Base-by-base conservation (phyloP, 2,329 filamentous ascomycete genomes). In the Whalleya microplaca region DNA sequence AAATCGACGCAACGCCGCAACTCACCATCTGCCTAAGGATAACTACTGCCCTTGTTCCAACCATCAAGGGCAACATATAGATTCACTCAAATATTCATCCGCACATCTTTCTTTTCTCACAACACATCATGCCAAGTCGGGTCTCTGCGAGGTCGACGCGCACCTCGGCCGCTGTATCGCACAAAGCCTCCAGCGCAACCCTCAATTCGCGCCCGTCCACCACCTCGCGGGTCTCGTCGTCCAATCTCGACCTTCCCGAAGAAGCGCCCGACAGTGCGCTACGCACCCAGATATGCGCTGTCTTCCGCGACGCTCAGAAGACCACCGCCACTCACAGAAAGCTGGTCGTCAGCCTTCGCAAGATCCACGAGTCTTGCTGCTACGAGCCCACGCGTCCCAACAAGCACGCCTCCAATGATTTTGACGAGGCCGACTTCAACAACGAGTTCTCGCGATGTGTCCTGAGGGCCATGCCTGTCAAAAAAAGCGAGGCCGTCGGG, bases 321-420 rank as follows among this genome's bases (percentile, higher is more conserved):
- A 96, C 91, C 1, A 96, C 90, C 0, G 92, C 93, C 1, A 91
- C 91, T 1, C 95, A 99, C 72, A 83, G 94, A 58, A 98, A 98
- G 71, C 83, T 96, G 0, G 89, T 90, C 3, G 90, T 97, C 58
- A 92, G 87, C 48, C 78, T 99, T 58, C 87, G 94, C 62, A 97
- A 96, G 75, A 84, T 96, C 43, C 94, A 98, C 69, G 94, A 97
- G 71, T 81, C 88, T 40, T 96, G 92, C 76, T 87, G 84, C 70
- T 88, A 88, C 66, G 85, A 87, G 64, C 84, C 79, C 18, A 79
- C 75, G 32, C 80, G 74, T 59, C 75, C 76, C 21, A 84, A 81
- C 61, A 84, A 83, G 68, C 65, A 72, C 2, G 74, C 79, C 10
- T 77, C 82, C 10, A 83, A 87, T 63, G 88, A 92, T 10, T 90